Base-by-base conservation (phyloP, 148 eudicot species). In the Chenopodium suecicum region DNA sequence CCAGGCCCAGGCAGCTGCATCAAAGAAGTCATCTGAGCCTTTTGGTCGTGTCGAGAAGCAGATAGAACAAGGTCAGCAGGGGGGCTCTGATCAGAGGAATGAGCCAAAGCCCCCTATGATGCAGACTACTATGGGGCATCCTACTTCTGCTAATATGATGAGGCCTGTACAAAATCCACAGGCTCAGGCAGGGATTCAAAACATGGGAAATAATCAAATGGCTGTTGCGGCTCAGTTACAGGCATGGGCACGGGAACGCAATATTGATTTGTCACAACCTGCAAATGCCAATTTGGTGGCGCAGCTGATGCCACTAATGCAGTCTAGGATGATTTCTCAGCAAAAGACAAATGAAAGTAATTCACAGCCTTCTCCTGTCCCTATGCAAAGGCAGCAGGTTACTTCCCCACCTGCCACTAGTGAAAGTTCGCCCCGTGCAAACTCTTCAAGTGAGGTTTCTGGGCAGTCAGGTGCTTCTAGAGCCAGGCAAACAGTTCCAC, bases 171-270 rank as follows among this genome's bases (percentile, higher is more conserved):
- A 87, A 80, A 78, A 85, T 37, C 83, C 88, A 27, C 94, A 88
- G 71, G 82, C 77, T 72, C 96, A 91, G 62, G 91, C 90, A 71
- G 90, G 85, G 72, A 72, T 85, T 27, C 93, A 88, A 81, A 89
- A 83, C 88, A 82, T 85, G 83, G 83, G 90, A 34, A 91, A 86
- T 81, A 90, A 75, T 76, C 94, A 80, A 71, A 79, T 89, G 62
- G 84, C 97, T 48, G 83, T 90, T 94, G 97, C 95, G 72, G 95
- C 97, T 48, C 95, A 96, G 83, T 79, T 96, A 88, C 98, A 93
- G 84, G 97, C 94, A 41, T 89, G 93, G 89, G 99, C 95, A 7
- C 86, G 79, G 66, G 99, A 94, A 84, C 93, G 88, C 79, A 91
- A 94, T 87, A 94, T 96, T 44, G 99, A 96, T 84, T 83, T 96